Conservation (phyloP, 208 protist genomes). For the Leishmania turanica region DNA sequence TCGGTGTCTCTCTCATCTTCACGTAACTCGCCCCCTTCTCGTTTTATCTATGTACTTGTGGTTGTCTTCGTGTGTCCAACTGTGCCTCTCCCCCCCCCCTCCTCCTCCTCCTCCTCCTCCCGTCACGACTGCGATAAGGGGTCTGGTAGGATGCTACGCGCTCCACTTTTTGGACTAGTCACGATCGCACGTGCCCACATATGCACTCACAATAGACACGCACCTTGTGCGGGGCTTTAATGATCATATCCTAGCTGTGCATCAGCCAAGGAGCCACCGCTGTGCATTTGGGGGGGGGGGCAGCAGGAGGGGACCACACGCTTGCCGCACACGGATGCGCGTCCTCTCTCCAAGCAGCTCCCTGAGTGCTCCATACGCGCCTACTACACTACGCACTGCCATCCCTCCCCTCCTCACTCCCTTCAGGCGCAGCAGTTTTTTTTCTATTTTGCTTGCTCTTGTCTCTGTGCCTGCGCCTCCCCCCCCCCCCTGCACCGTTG, state of each 20-base stretch:
- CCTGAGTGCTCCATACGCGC: background rate
- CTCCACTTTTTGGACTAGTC: background rate
- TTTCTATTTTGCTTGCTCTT: background rate
- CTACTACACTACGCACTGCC: background rate
- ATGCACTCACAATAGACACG: background rate
- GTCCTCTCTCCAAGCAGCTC: background rate
- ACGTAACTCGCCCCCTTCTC: background rate
- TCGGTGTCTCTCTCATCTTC: constrained; percentile 44
- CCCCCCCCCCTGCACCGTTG: background rate
- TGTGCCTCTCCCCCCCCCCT: background rate
- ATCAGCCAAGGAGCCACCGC: background rate
- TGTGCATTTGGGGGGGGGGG: background rate
- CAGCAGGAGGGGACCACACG: background rate
- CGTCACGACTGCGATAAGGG: background rate
- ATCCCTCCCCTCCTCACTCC: background rate
- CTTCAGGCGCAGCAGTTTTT: background rate
- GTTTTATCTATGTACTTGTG: background rate
- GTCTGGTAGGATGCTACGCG: background rate
- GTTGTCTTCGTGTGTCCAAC: background rate
- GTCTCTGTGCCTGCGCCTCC: background rate
- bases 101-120: no score
- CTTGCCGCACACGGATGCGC: background rate
- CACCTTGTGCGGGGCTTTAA: background rate
- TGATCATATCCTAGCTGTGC: background rate
- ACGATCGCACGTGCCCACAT: background rate